A percentile compares a stretch with the other conserved stretches of the same genome.
Evolutionary conservation across 2,329 filamentous ascomycete species (phyloP).

Genomic region (Diplodia mutila): DNA sequence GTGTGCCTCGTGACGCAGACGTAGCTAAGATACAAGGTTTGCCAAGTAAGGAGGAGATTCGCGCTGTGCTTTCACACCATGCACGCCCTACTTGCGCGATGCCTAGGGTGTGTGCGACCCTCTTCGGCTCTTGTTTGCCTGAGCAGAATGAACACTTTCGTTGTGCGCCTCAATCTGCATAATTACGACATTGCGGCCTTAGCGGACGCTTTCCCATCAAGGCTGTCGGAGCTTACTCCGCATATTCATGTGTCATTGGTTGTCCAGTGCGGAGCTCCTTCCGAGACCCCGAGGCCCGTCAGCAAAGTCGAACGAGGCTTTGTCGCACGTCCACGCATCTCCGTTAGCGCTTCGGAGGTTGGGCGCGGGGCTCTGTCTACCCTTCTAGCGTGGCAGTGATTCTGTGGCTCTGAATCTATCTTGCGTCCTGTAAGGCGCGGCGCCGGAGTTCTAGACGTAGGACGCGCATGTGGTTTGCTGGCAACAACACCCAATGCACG

Average conservation of each 20-base stretch:
- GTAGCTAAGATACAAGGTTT: not conserved
- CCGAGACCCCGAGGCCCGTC: not conserved
- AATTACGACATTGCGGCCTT: not conserved
- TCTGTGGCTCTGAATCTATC: not conserved
- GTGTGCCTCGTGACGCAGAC: not conserved
- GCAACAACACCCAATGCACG: not conserved
- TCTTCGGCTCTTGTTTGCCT: not conserved
- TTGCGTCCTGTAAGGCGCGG: not conserved
- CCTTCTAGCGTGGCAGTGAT: not conserved
- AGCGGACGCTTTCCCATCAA: not conserved
- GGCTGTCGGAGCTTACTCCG: not conserved
- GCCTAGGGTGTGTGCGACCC: not conserved
- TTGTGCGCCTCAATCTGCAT: not conserved
- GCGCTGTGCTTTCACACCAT: not conserved
- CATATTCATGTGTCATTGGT: not conserved
- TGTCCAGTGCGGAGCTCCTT: not conserved
- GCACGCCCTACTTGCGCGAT: too few relatives aligned
- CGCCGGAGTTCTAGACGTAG: not conserved
- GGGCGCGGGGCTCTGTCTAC: not conserved
- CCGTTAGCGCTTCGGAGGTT: not conserved
- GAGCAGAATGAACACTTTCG: not conserved
- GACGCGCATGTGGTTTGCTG: not conserved
- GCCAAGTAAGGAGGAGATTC: conserved; percentile 5
- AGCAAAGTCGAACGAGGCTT: not conserved
- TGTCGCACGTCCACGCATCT: not conserved